Evolutionary conservation across 2,329 filamentous ascomycete genomes (phyloP).

Genomic region (Thielaviopsis euricoi): DNA sequence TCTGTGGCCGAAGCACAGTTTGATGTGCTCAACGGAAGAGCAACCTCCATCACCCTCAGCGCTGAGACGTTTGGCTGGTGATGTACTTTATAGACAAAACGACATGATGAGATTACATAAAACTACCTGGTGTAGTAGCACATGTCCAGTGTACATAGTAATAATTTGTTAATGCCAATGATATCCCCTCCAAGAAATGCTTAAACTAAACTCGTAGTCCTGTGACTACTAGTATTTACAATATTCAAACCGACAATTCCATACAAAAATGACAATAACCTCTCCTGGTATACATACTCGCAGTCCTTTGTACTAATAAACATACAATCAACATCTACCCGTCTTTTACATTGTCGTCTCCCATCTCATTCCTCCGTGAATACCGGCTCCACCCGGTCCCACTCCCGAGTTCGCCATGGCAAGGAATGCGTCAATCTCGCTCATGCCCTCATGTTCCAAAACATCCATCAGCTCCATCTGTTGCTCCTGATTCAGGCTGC

Average conservation of each 20-base stretch:
- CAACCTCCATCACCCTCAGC: no score
- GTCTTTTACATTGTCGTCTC: slow-evolving; percentile 6
- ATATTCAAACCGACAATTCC: background rate
- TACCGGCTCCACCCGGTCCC: slow-evolving; percentile 13
- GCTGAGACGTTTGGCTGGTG: no score
- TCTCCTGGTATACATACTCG: background rate
- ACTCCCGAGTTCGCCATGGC: slow-evolving; percentile 20
- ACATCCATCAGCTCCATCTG: slow-evolving; percentile 70
- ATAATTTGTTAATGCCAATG: background rate
- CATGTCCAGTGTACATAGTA: no score
- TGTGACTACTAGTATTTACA: background rate
- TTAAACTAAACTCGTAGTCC: background rate
- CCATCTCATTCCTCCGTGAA: slow-evolving; percentile 9
- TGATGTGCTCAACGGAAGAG: no score
- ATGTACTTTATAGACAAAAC: no score
- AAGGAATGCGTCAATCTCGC: slow-evolving; percentile 44
- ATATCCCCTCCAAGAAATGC: background rate
- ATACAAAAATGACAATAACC: background rate
- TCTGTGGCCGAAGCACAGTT: no score
- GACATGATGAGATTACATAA: no score
- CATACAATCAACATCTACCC: background rate
- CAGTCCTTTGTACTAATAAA: background rate
- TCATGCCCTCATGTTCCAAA: slow-evolving; percentile 52
- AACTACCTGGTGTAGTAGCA: no score
- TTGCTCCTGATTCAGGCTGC: slow-evolving; percentile 61